A percentile compares a stretch with the other conserved stretches of the same genome.
phyloP scores from a whole-genome alignment of 1,284 basidiomycete species.

The Puccinia horiana region DNA sequence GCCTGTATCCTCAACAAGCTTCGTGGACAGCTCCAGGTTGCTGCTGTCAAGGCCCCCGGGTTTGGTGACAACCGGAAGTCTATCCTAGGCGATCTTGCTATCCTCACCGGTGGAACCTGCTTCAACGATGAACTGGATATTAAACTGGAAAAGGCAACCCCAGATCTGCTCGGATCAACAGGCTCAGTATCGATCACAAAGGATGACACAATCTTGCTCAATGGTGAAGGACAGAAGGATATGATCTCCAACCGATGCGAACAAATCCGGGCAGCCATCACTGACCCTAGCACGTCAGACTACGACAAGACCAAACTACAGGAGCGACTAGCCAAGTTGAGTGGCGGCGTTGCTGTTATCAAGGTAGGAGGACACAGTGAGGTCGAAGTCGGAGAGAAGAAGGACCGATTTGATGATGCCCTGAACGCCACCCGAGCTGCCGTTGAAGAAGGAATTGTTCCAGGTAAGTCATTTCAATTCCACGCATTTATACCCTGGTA shows the following conservation, averaged over 20 bases:
- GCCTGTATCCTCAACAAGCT: slow-evolving; percentile 99
- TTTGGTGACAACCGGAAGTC: slow-evolving; percentile 99
- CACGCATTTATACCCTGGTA: slow-evolving; percentile 68
- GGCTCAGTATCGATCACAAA: slow-evolving; percentile 94
- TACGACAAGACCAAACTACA: slow-evolving; percentile 95
- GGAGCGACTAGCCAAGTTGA: slow-evolving; percentile 93
- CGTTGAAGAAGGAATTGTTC: slow-evolving; percentile 96
- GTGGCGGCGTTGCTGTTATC: slow-evolving; percentile 96
- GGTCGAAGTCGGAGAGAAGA: slow-evolving; percentile 98
- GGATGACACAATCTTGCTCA: slow-evolving; percentile 95
- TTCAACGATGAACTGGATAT: slow-evolving; percentile 98
- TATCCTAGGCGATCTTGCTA: slow-evolving; percentile 92
- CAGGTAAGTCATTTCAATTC: slow-evolving; percentile 69
- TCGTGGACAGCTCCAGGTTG: slow-evolving; percentile 89
- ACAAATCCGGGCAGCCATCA: slow-evolving; percentile 83
- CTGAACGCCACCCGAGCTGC: slow-evolving; percentile 95
- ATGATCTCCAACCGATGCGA: slow-evolving; percentile 86
- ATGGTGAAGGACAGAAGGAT: slow-evolving; percentile 85
- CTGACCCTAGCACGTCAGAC: slow-evolving; percentile 82
- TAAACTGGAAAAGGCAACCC: slow-evolving; percentile 88
- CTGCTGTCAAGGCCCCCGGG: slow-evolving; percentile 92
- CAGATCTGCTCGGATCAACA: slow-evolving; percentile 86
- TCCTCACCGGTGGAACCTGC: slow-evolving; percentile 94
- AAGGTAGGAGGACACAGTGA: slow-evolving; percentile 91
- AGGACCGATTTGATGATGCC: slow-evolving; percentile 97